Evolutionary conservation across 495 filamentous ascomycete genomes (phyloP), one percentile per base, ranked within the genome.

Genomic region (Penicillium diatomitis): DNA sequence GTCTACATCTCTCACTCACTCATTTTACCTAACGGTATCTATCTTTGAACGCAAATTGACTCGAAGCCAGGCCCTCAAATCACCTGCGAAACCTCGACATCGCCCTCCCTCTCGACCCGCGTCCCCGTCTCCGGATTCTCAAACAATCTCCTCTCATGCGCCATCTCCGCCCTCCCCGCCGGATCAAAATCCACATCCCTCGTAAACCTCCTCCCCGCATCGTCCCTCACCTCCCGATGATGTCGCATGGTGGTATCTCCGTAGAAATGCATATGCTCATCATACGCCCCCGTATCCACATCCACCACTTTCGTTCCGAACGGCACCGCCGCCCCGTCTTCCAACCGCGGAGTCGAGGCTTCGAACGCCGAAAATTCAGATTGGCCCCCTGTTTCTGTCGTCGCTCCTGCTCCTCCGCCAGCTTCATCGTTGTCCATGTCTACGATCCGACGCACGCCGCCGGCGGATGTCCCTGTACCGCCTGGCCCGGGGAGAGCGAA

Each of bases 371-470:
- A 43, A 30, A 28, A 37, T 5, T 43, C 46, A 9, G 42, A 39
- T 3, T 34, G 20, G 11, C 47, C 44, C n/a, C 20, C 20, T 0
- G 20, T 20, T 20, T 20, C 20, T 20, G 20, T 20, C 20, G 20
- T 20, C 20, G 20, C 20, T 20, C 20, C 20, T 20, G 20, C 20
- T 20, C 20, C 20, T 20, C 20, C 20, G 20, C 20, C 20, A 20
- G 20, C 20, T 20, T 20, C 20, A 20, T 64, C 57, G 11, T 58
- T 58, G 2, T 60, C 63, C 11, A 67, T 12, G 4, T 67, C 65
- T 9, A 56, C 61, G 31, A 70, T 70, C 3, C 62, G 53, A 2
- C 49, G 39, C 8, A 64, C 40, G 0, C 58, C 63, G 5, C 61
- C 63, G 12, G 56, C 65, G 10, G 56, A 54, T 6, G 56, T 20